Percentiles rank a stretch among this genome's conserved stretches.
Evolutionary conservation across 129 eudicot species (phyloP).

Genomic region (Chrysanthemum lavandulifolium): DNA sequence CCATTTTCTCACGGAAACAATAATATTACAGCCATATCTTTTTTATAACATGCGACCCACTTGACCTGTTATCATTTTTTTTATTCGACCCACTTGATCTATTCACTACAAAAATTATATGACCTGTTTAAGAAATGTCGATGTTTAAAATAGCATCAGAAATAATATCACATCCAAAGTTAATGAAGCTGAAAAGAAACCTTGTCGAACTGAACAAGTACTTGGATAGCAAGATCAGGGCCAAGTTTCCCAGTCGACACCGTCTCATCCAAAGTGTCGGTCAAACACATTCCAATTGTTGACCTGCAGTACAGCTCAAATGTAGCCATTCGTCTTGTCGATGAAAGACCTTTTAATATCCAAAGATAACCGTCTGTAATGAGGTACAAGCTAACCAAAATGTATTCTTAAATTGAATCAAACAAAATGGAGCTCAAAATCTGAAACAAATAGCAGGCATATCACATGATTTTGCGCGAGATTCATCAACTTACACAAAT

Average conservation of each 20-base stretch:
- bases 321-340: conserved; percentile 44
- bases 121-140: not conserved
- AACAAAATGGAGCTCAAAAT: not conserved
- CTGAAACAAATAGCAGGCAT: too few species aligned
- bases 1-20: too few species aligned
- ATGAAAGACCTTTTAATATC: conserved; percentile 34
- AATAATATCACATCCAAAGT: not conserved
- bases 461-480: conserved; percentile 6
- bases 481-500: not conserved
- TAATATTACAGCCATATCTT: too few species aligned
- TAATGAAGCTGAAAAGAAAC: conserved; percentile 33
- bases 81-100: not conserved
- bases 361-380: not conserved
- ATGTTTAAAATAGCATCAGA: too few species aligned
- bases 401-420: conserved; percentile 1
- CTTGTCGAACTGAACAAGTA: conserved; percentile 95
- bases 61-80: not conserved
- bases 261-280: conserved; percentile 95
- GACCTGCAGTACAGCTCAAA: conserved; percentile 93
- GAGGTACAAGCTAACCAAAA: not conserved
- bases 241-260: conserved; percentile 66
- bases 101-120: not conserved
- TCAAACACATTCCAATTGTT: conserved; percentile 98
- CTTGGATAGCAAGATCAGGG: conserved; percentile 94
- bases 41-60: not conserved